A percentile compares a stretch with the other conserved stretches of the same genome.
phyloP scores from a whole-genome alignment of 2,329 filamentous ascomycete species.

The Eutypa lata region DNA sequence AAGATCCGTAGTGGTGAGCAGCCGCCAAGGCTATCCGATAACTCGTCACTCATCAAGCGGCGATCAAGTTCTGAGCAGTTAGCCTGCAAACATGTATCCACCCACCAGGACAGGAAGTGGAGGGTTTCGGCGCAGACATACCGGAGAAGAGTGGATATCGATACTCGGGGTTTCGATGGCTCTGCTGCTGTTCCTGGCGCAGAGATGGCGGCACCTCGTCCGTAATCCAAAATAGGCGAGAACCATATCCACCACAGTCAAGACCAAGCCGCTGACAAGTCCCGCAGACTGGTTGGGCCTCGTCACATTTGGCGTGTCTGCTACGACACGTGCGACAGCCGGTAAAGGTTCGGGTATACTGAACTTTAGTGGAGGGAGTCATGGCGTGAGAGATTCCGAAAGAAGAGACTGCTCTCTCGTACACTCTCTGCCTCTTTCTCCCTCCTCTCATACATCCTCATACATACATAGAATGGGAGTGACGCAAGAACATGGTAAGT shows the following conservation, averaged over 20 bases:
- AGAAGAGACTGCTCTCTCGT: not conserved
- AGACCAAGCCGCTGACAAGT: conserved; percentile 34
- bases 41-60: conserved; percentile 29
- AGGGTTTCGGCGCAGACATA: not conserved
- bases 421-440: not conserved
- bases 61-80: conserved; percentile 25
- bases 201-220: conserved; percentile 10
- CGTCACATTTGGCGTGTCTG: conserved; percentile 44
- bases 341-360: conserved; percentile 25
- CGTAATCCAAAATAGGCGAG: conserved; percentile 28
- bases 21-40: conserved; percentile 29
- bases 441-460: not conserved
- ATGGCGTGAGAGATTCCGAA: not conserved
- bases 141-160: conserved; percentile 40
- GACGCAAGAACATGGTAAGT: not conserved
- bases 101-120: not conserved
- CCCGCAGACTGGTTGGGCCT: conserved; percentile 35
- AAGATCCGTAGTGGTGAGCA: conserved; percentile 19
- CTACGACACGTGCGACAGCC: conserved; percentile 32
- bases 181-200: not conserved
- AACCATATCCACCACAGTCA: conserved; percentile 37
- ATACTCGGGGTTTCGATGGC: conserved; percentile 24
- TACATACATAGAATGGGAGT: not conserved
- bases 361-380: not conserved
- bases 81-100: not conserved